phyloP scores from a whole-genome alignment of 106 monocot genomes.

The Dioscorea dumetorum region DNA sequence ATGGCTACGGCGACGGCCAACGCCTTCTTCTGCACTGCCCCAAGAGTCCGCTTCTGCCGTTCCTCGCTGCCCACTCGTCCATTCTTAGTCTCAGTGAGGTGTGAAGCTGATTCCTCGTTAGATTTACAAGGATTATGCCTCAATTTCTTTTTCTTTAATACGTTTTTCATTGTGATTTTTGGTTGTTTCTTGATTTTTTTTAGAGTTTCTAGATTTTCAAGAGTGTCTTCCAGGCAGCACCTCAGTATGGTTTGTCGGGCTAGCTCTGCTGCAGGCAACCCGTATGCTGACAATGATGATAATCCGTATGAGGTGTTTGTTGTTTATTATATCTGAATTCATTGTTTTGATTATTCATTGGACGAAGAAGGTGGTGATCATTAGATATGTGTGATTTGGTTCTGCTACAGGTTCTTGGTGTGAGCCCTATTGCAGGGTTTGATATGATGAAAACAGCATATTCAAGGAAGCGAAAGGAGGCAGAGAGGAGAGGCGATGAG shows the following conservation, averaged over 20 bases:
- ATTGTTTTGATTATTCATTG: too few species aligned
- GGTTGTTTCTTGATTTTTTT: neutral
- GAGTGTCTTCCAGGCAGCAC: slow-evolving; percentile 14
- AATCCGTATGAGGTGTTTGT: slow-evolving; percentile 75
- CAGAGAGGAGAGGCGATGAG: slow-evolving; percentile 80
- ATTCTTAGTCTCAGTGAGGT: too few species aligned
- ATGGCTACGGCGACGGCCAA: too few species aligned
- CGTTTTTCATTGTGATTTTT: too few species aligned
- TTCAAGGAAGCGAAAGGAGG: slow-evolving; percentile 66
- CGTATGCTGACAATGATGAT: slow-evolving; percentile 42
- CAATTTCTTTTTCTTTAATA: too few species aligned
- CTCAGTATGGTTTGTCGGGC: slow-evolving; percentile 28
- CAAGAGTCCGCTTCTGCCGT: too few species aligned
- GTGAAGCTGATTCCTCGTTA: too few species aligned
- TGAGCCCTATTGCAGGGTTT: slow-evolving; percentile 74
- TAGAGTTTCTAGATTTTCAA: slow-evolving; percentile 17
- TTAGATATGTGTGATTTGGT: neutral
- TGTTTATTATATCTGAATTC: neutral
- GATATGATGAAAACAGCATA: slow-evolving; percentile 82
- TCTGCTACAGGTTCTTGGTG: slow-evolving; percentile 64
- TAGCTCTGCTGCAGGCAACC: slow-evolving; percentile 50
- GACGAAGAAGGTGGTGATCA: too few species aligned
- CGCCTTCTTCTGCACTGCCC: too few species aligned
- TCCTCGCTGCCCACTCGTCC: too few species aligned
- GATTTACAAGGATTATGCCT: too few species aligned